These are phyloP conservation scores for Canariomyces notabilis DNA, from an alignment of 2,329 filamentous ascomycete genomes.

Conservation along the genomic window DNA sequence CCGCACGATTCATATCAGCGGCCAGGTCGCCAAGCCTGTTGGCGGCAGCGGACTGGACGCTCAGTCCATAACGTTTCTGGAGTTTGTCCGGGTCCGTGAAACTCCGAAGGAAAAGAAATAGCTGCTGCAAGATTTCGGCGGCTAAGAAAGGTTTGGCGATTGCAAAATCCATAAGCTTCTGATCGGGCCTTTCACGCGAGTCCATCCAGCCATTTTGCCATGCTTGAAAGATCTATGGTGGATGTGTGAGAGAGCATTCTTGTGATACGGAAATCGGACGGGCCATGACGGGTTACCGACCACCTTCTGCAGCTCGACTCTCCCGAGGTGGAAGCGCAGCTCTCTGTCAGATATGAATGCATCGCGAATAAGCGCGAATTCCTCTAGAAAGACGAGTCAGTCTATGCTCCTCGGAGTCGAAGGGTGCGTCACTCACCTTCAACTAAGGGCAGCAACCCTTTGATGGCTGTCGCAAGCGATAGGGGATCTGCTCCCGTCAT, in stretches of 20 bases:
- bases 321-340: slow-evolving; percentile 2
- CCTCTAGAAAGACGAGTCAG: no score
- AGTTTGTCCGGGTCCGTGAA: slow-evolving; percentile 9
- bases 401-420: no score
- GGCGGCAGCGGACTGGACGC: background rate
- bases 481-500: slow-evolving; percentile 3
- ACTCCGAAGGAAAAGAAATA: slow-evolving; percentile 4
- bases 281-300: background rate
- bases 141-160: background rate
- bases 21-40: slow-evolving; percentile 3
- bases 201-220: slow-evolving; percentile 8
- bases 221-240: slow-evolving; percentile 4
- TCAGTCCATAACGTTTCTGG: slow-evolving; percentile 4
- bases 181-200: background rate
- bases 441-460: slow-evolving; percentile 3
- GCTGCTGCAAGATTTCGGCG: slow-evolving; percentile 4
- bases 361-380: slow-evolving; percentile 5
- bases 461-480: background rate
- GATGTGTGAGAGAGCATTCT: background rate
- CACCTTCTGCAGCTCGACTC: slow-evolving; percentile 6
- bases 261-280: background rate
- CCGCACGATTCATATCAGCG: background rate
- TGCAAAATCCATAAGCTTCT: background rate
- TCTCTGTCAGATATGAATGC: slow-evolving; percentile 3
- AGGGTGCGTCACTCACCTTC: background rate